Evolutionary conservation across 2,329 filamentous ascomycete genomes (phyloP), one percentile per base, ranked within the genome.

Genomic region (Alternaria arbusti): DNA sequence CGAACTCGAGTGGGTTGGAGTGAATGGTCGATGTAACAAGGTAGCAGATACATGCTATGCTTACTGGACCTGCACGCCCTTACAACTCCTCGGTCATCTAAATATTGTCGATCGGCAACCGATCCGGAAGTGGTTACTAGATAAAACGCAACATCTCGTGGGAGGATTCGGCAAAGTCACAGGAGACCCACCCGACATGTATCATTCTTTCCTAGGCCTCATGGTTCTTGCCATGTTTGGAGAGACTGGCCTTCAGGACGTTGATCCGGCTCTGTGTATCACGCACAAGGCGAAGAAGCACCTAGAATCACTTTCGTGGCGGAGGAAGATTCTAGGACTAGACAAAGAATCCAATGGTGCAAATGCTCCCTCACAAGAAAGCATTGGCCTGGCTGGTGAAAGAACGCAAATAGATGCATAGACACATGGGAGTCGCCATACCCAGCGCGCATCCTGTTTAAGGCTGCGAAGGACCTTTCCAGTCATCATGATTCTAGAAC

Each of bases 41-140:
- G 86, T 90, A 51, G 91, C 92, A 10, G 96, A 99, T 80, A 98
- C 96, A 0, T 99, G 96, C 81, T 99, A 99, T 79, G 91, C 89
- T 22, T 99, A 95, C 85, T 99, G 96, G 96, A 93, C 92, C 0
- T 86, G 86, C 5, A 93, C 88, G 2, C 88, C 93, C 54, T 78
- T 80, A 10, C 67, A 72, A 51, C 63, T 77, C 4, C 71, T 80
- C 13, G 73, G 70, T 13, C 70, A 86, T 59, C 79, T 84, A 12
- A 78, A 85, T 1, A 81, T 94, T n/a, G 80, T 93, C 26, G 84
- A 90, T 61, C 79, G 81, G 6, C 75, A 78, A 11, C 85, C 89
- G 0, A 88, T 91, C 47, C 88, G 93, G n/a, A 86, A 86, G 52
- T 98, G 96, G 80, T 84, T 99, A 12, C 85, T 97, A 10, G 88